Percentiles rank a stretch among this genome's conserved stretches.
phyloP scores from a whole-genome alignment of 768 basidiomycete genomes.

The Boletus bicolor region DNA sequence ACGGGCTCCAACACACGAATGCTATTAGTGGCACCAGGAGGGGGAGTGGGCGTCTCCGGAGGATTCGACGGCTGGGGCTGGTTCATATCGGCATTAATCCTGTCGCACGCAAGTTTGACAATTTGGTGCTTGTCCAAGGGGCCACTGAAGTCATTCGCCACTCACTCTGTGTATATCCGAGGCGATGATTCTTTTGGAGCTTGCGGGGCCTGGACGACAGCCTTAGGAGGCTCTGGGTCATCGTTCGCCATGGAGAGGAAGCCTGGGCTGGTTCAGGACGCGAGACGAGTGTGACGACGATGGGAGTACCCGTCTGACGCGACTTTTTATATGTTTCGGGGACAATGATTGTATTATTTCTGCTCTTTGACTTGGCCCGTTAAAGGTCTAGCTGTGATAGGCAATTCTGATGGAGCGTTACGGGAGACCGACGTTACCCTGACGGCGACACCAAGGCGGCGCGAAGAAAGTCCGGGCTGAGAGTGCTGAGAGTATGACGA shows the following conservation, averaged over 20 bases:
- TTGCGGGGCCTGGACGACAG: constrained; percentile 17
- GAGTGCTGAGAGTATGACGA: not conserved
- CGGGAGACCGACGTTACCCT: constrained; percentile 4
- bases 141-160: not conserved
- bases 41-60: constrained; percentile 1
- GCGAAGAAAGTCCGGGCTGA: not conserved
- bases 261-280: not conserved
- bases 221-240: not conserved
- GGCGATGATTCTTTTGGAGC: not conserved
- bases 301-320: not conserved
- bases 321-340: constrained; percentile 7
- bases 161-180: constrained; percentile 11
- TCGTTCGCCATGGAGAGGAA: constrained; percentile 8
- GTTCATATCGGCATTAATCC: not conserved
- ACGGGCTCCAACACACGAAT: constrained; percentile 45
- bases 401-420: not conserved
- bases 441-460: not conserved
- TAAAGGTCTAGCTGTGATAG: not conserved
- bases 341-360: not conserved
- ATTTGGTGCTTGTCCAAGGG: not conserved
- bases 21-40: constrained; percentile 22
- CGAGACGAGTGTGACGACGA: not conserved
- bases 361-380: not conserved
- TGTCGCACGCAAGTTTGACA: constrained; percentile 1
- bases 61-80: not conserved